Evolutionary conservation across 106 monocot genomes (phyloP).

Genomic region (Vanilla planifolia): DNA sequence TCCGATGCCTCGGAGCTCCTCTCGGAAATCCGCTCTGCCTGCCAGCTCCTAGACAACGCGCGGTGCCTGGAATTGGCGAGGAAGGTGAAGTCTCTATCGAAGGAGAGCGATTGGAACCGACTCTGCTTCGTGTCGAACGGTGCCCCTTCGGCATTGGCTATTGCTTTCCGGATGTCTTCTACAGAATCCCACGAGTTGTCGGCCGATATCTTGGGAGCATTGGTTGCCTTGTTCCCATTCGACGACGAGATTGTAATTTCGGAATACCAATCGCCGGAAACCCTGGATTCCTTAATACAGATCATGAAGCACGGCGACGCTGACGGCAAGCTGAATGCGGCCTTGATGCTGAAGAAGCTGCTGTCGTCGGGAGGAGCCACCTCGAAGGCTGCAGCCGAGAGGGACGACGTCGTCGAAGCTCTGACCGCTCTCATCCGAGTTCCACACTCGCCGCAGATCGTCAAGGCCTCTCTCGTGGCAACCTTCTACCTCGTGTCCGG

Average conservation of each 20-base stretch:
- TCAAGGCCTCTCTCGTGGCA: conserved; percentile 43
- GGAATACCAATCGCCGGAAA: conserved; percentile 12
- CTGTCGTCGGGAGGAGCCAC: conserved; percentile 7
- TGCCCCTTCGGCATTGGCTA: conserved; percentile 14
- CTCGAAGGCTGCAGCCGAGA: conserved; percentile 5
- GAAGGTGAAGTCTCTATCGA: conserved; percentile 13
- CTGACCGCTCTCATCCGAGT: conserved; percentile 40
- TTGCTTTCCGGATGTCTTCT: conserved; percentile 14
- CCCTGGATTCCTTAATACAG: conserved; percentile 30
- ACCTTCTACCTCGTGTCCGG: conserved; percentile 35
- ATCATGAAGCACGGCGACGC: conserved; percentile 21
- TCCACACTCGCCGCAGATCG: conserved; percentile 42
- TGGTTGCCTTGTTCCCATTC: conserved; percentile 30
- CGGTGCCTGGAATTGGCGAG: conserved; percentile 12
- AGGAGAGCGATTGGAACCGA: conserved; percentile 40
- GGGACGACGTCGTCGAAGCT: conserved; percentile 22
- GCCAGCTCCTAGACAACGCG: not conserved
- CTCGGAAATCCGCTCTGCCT: conserved; percentile 12
- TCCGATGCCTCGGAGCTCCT: conserved; percentile 17
- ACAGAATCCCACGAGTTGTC: not conserved
- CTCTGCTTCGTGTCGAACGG: conserved; percentile 18
- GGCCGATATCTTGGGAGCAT: conserved; percentile 45
- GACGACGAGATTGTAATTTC: conserved; percentile 22
- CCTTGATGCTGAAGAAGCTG: conserved; percentile 22
- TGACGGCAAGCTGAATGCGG: conserved; percentile 28